Conservation (phyloP, 2,329 filamentous ascomycete genomes). For the Cercospora sojina region DNA sequence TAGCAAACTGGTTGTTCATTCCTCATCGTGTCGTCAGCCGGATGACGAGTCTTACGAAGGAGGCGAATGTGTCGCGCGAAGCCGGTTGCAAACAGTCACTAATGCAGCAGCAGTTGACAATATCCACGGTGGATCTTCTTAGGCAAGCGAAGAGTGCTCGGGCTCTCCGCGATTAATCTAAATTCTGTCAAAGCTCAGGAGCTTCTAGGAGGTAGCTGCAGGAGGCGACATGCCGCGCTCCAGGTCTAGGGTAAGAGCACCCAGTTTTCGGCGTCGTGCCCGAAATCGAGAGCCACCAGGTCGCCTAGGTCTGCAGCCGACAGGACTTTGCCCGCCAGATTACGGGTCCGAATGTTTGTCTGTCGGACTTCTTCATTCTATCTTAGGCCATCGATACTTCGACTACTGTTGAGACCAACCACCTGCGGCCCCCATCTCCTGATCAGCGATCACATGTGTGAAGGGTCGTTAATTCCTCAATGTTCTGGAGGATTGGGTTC, state of each 20-base stretch:
- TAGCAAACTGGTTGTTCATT: not conserved
- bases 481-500: not conserved
- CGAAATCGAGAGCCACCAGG: not conserved
- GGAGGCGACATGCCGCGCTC: not conserved
- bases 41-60: not conserved
- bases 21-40: not conserved
- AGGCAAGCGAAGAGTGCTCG: not conserved
- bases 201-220: not conserved
- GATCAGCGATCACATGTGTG: slow-evolving; percentile 9
- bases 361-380: not conserved
- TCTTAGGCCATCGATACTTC: not conserved
- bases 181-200: not conserved
- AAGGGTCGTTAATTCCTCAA: not conserved
- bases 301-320: not conserved
- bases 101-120: too few species aligned
- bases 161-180: not conserved
- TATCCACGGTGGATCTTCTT: not conserved
- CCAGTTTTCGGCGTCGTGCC: not conserved
- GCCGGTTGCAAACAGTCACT: not conserved
- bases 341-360: not conserved
- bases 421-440: not conserved
- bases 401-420: not conserved
- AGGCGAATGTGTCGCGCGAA: not conserved
- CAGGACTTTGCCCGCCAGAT: not conserved
- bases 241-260: not conserved